phyloP scores from a whole-genome alignment of 2,329 filamentous ascomycete genomes.

The Thermoascus crustaceus region DNA sequence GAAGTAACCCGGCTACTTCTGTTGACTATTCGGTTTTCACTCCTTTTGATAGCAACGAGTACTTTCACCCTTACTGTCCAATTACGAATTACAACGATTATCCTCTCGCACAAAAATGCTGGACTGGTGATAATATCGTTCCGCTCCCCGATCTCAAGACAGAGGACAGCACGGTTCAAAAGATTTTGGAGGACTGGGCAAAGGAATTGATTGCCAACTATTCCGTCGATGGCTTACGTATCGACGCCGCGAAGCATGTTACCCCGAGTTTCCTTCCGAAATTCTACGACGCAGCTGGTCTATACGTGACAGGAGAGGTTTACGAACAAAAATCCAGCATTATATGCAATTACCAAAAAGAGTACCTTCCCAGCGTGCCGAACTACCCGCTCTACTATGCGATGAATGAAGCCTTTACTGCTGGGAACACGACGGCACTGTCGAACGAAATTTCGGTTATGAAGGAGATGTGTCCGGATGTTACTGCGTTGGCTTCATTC shows the following conservation, averaged over 20 bases:
- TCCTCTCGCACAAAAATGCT: conserved; percentile 37
- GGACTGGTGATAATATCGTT: conserved; percentile 43
- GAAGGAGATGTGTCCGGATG: conserved; percentile 28
- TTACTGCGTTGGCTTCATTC: conserved; percentile 44
- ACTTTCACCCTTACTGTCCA: conserved; percentile 24
- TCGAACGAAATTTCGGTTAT: conserved; percentile 17
- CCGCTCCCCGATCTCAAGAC: conserved; percentile 42
- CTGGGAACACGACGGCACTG: conserved; percentile 22
- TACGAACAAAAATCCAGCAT: conserved; percentile 28
- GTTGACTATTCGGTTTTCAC: conserved; percentile 16
- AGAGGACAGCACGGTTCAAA: conserved; percentile 32
- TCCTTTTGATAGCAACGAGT: conserved; percentile 22
- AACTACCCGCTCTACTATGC: conserved; percentile 39
- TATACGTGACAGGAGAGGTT: conserved; percentile 43
- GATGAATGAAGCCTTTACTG: conserved; percentile 27
- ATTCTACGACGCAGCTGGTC: conserved; percentile 29
- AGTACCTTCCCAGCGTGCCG: conserved; percentile 36
- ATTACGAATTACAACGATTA: conserved; percentile 29
- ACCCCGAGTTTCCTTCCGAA: conserved; percentile 33
- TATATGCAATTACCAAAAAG: conserved; percentile 35
- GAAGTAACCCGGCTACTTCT: conserved; percentile 15
- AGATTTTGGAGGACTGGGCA: conserved; percentile 37
- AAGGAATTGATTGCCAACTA: conserved; percentile 35
- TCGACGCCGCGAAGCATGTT: conserved; percentile 44
- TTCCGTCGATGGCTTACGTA: conserved; percentile 43